phyloP scores from a whole-genome alignment of 148 eudicot species.

The Nyssa sinensis region DNA sequence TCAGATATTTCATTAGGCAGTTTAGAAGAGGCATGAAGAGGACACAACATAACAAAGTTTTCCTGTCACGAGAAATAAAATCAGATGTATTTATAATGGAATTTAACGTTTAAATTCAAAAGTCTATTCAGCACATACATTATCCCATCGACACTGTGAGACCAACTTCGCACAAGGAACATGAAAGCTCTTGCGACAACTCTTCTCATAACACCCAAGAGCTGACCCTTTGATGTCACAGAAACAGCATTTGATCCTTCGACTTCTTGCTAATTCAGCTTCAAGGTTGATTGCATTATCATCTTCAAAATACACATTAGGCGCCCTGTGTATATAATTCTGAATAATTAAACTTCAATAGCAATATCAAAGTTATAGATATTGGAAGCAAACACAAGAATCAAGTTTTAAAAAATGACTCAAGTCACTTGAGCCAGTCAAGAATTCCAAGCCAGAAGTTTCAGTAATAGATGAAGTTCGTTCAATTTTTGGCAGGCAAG shows the following conservation, averaged over 20 bases:
- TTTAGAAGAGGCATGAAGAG: slow-evolving; percentile 68
- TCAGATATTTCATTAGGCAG: slow-evolving; percentile 59
- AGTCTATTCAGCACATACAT: slow-evolving; percentile 38
- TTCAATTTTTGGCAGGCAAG: too few relatives aligned
- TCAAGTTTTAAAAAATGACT: not conserved
- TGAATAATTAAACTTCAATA: not conserved
- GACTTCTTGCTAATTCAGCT: slow-evolving; percentile 64
- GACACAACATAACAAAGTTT: slow-evolving; percentile 91
- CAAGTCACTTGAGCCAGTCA: not conserved
- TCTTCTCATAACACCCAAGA: slow-evolving; percentile 89
- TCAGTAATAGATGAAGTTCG: too few relatives aligned
- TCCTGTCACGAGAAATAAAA: slow-evolving; percentile 52
- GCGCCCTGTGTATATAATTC: slow-evolving; percentile 63
- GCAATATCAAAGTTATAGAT: not conserved
- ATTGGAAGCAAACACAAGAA: too few relatives aligned
- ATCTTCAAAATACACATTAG: slow-evolving; percentile 78
- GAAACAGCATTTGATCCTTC: slow-evolving; percentile 81
- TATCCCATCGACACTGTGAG: slow-evolving; percentile 84
- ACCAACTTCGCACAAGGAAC: slow-evolving; percentile 82
- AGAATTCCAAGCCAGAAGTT: not conserved
- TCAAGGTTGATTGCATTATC: slow-evolving; percentile 67
- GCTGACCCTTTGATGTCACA: slow-evolving; percentile 92
- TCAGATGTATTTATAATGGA: not conserved
- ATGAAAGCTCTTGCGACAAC: slow-evolving; percentile 91
- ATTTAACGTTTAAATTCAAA: not conserved